Evolutionary conservation across 2,329 filamentous ascomycete species (phyloP).

Genomic region (Sporothrix schenckii): DNA sequence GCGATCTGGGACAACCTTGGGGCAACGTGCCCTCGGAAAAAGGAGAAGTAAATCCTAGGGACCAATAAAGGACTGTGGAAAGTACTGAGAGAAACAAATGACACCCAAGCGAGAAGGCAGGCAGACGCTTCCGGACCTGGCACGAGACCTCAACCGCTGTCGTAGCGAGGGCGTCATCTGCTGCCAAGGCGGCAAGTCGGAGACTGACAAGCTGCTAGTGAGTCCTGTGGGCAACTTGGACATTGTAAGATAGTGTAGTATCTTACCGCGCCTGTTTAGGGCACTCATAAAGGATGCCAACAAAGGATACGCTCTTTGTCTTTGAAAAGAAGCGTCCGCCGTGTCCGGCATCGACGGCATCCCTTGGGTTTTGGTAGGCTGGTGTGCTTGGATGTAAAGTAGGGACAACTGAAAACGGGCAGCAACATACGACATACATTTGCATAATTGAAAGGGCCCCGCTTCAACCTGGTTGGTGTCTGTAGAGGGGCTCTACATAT

Average conservation of each 20-base stretch:
- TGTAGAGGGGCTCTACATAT: neutral
- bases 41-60: neutral
- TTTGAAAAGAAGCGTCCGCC: neutral
- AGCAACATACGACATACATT: neutral
- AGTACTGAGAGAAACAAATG: neutral
- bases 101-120: neutral
- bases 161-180: neutral
- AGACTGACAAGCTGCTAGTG: neutral
- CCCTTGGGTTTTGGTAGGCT: slow-evolving; percentile 2
- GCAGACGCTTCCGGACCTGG: neutral
- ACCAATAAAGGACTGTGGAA: neutral
- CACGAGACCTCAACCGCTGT: slow-evolving; percentile 6
- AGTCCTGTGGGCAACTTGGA: neutral
- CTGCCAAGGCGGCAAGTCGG: slow-evolving; percentile 12
- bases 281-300: neutral
- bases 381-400: neutral
- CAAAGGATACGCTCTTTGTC: too few species aligned
- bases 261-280: neutral
- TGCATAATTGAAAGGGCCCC: slow-evolving; percentile 3
- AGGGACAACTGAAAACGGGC: neutral
- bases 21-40: slow-evolving; percentile 17
- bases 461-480: neutral
- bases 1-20: slow-evolving; percentile 2
- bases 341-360: slow-evolving; percentile 10
- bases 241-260: neutral